Conservation (phyloP, 2,329 filamentous ascomycete species). For the Aspergillus pseudoglaucus region DNA sequence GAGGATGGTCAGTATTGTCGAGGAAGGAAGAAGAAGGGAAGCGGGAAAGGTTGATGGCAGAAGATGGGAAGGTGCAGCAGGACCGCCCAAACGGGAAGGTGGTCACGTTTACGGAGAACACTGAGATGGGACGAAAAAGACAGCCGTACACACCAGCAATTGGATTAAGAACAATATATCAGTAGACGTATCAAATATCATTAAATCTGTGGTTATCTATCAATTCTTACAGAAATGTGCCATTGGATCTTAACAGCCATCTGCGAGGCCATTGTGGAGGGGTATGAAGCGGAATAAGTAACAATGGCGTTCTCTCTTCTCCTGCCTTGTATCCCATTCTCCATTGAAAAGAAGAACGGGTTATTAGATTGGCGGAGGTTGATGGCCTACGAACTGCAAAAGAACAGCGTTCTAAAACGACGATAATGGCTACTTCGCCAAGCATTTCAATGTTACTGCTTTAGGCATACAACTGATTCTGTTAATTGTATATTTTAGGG, state of each 20-base stretch:
- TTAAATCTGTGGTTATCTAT: neutral
- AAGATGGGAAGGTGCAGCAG: neutral
- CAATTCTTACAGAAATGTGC: conserved; percentile 19
- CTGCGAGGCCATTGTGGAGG: conserved; percentile 27
- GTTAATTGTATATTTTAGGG: conserved; percentile 12
- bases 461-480: conserved; percentile 61
- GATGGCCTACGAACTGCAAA: conserved; percentile 4
- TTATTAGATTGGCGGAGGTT: conserved; percentile 66
- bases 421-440: conserved; percentile 27
- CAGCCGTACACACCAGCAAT: neutral
- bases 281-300: conserved; percentile 38
- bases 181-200: neutral
- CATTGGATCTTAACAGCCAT: conserved; percentile 36
- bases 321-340: conserved; percentile 65
- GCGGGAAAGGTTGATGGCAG: neutral
- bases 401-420: neutral
- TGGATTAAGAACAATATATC: neutral
- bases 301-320: conserved; percentile 48
- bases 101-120: neutral
- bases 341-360: conserved; percentile 50
- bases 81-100: neutral
- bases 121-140: neutral
- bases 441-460: conserved; percentile 56
- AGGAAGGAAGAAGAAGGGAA: neutral
- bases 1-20: too few species aligned